Evolutionary conservation across 2,329 filamentous ascomycete genomes (phyloP), one percentile per base, ranked within the genome.

Genomic region (Arachnopeziza araneosa): DNA sequence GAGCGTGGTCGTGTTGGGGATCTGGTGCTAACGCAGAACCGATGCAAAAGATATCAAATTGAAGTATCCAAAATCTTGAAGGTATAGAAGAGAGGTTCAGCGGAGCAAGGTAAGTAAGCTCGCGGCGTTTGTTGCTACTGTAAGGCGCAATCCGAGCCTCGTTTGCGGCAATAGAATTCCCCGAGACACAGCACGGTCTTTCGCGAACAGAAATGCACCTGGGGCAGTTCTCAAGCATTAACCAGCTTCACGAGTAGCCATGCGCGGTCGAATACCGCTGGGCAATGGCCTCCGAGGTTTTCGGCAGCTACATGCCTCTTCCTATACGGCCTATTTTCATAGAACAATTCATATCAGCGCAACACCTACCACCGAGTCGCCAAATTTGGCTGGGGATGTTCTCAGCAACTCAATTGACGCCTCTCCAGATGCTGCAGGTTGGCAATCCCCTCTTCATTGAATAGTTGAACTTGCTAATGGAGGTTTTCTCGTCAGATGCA

Each of bases 291-390:
- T 56, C 64, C 65, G 67, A 62, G 60, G 63, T 57, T 61, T 68
- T 61, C 66, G 66, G 50, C 68, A 67, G 62, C 61, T 69, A 59
- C 67, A 52, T 32, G 44, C 57, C 44, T 56, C 63, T 50, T 57
- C 56, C 52, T 53, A 49, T 55, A 62, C 55, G 14, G 22, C 55
- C 24, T 52, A 59, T 51, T 69, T 64, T 61, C 85, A 83, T 73
- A 78, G 85, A 70, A 72, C 76, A 56, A 84, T 88, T 54, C 84
- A 86, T 70, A 85, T 88, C 76, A 84, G 81, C 72, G 78, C 84
- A 56, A 77, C 82, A 58, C 83, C 85, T 36, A 83, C 80, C 59
- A 83, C 80, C 44, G 81, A 84, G 63, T 77, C 80, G 54, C 78
- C 82, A 57, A 75, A 73, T 56, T 72, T 77, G 52, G 75, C 75